Evolutionary conservation across 371 early-diverging fungal species (phyloP).

Genomic region (Umbelopsis sp.): DNA sequence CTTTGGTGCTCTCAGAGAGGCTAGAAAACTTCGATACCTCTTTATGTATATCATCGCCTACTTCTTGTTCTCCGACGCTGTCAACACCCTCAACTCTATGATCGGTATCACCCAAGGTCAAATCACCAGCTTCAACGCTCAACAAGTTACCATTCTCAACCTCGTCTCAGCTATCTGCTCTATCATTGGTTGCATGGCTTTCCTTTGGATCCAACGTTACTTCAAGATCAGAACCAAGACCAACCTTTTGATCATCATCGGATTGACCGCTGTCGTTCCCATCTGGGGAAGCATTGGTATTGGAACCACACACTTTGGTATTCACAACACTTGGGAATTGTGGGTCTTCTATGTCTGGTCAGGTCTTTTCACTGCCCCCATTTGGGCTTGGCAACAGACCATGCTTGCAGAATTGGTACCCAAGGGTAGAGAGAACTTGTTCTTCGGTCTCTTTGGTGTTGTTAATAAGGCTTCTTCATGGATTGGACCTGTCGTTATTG

Average conservation of each 20-base stretch:
- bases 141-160: slow-evolving; percentile 44
- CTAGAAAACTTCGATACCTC: slow-evolving; percentile 48
- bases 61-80: slow-evolving; percentile 64
- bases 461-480: slow-evolving; percentile 65
- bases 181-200: slow-evolving; percentile 51
- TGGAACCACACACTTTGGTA: slow-evolving; percentile 42
- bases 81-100: slow-evolving; percentile 56
- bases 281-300: slow-evolving; percentile 57
- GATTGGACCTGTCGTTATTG: slow-evolving; percentile 65
- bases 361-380: slow-evolving; percentile 62
- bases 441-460: slow-evolving; percentile 64
- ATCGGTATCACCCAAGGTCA: slow-evolving; percentile 44
- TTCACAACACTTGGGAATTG: slow-evolving; percentile 51
- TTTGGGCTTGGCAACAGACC: slow-evolving; percentile 60
- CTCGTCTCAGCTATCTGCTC: slow-evolving; percentile 49
- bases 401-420: slow-evolving; percentile 65
- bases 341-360: slow-evolving; percentile 58
- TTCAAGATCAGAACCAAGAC: slow-evolving; percentile 47
- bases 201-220: slow-evolving; percentile 39
- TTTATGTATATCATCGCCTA: slow-evolving; percentile 61
- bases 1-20: slow-evolving; percentile 42
- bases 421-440: slow-evolving; percentile 60
- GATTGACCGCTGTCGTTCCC: slow-evolving; percentile 36
- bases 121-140: slow-evolving; percentile 43
- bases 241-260: slow-evolving; percentile 40